Conservation (phyloP, 164 flowering plant species). For the Buxus sempervirens region DNA sequence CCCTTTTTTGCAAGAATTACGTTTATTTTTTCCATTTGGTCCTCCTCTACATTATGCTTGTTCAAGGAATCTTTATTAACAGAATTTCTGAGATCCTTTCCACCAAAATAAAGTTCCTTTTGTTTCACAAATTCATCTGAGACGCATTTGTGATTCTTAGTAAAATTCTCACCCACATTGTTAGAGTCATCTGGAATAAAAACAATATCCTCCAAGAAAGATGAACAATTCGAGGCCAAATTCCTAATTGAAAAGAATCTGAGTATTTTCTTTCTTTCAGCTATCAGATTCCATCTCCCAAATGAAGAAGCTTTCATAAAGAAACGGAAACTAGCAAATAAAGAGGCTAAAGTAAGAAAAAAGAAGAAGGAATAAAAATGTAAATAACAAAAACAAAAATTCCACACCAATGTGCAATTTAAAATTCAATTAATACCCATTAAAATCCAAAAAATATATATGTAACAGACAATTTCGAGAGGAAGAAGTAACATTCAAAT, state of each 20-base stretch:
- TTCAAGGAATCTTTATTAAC: not conserved
- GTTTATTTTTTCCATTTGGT: constrained; percentile 17
- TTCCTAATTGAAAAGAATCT: constrained; percentile 6
- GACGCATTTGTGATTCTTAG: not conserved
- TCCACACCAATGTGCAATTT: no score
- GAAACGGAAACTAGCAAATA: not conserved
- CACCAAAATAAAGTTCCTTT: not conserved
- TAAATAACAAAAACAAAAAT: no score
- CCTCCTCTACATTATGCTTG: not conserved
- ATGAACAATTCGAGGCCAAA: constrained; percentile 5
- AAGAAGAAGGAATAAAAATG: no score
- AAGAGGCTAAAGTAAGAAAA: no score
- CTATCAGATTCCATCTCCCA: constrained; percentile 1
- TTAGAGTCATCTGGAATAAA: not conserved
- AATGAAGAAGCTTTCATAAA: constrained; percentile 14
- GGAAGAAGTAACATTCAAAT: no score
- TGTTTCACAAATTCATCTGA: not conserved
- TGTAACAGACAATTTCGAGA: no score
- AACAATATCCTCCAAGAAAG: constrained; percentile 6
- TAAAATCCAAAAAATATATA: no score
- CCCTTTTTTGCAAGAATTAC: constrained; percentile 26
- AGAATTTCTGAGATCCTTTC: not conserved
- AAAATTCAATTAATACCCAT: no score
- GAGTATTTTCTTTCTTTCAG: not conserved
- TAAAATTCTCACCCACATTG: not conserved